A percentile compares a stretch with the other conserved stretches of the same genome.
Conservation (phyloP, 2,329 filamentous ascomycete species). For the Calonectria pteridis region DNA sequence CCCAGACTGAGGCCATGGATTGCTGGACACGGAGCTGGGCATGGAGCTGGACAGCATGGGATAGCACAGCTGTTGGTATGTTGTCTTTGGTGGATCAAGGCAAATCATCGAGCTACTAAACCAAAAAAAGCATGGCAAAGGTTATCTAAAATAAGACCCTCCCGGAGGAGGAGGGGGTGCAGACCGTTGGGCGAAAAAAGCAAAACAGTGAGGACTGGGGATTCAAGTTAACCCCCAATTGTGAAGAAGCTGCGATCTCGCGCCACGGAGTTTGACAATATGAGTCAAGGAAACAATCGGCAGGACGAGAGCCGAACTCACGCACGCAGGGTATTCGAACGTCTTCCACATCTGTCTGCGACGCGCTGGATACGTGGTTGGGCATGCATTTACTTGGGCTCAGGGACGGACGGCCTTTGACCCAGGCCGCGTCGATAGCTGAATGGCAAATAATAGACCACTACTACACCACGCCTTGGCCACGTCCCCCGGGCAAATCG, state of each 20-base stretch:
- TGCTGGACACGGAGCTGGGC: background rate
- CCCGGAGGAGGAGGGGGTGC: background rate
- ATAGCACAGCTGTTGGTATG: background rate
- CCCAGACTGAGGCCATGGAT: background rate
- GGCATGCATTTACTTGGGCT: background rate
- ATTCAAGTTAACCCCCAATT: background rate
- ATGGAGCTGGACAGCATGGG: background rate
- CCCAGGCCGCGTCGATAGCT: background rate
- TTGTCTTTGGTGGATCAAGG: background rate
- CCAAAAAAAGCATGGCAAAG: background rate
- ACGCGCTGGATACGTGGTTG: background rate
- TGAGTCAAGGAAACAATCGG: background rate
- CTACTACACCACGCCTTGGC: background rate
- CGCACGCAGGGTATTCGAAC: background rate
- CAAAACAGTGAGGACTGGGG: slow-evolving; percentile 1
- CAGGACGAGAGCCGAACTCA: background rate
- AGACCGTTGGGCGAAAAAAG: slow-evolving; percentile 3
- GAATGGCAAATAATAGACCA: background rate
- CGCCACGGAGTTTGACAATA: background rate
- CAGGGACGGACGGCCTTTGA: background rate
- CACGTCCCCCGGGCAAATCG: background rate
- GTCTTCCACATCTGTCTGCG: slow-evolving; percentile 1
- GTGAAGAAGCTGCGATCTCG: background rate
- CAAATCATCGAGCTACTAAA: background rate
- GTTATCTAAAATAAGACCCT: background rate